Evolutionary conservation across 495 filamentous ascomycete species (phyloP).

Genomic region (Hypoxylon fragiforme): DNA sequence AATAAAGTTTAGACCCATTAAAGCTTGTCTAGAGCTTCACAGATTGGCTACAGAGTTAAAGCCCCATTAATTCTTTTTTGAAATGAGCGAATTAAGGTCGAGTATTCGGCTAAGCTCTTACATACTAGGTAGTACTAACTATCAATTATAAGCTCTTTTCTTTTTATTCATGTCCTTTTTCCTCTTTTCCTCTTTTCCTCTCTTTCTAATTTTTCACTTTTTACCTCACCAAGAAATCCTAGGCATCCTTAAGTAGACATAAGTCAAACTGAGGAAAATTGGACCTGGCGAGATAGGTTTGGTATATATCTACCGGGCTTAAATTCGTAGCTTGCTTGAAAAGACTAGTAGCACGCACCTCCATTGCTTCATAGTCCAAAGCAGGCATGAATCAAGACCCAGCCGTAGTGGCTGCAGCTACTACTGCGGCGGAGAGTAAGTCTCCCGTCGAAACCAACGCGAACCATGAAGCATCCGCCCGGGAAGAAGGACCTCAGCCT

Average conservation of each 20-base stretch:
- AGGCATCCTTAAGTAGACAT: background rate
- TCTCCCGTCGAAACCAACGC: constrained; percentile 22
- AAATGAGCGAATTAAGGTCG: constrained; percentile 19
- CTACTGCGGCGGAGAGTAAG: constrained; percentile 38
- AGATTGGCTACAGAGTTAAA: background rate
- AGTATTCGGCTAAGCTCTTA: background rate
- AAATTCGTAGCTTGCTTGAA: constrained; percentile 34
- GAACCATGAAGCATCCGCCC: constrained; percentile 19
- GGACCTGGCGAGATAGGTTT: too few species aligned
- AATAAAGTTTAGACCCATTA: constrained; percentile 28
- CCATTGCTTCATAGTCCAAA: constrained; percentile 57
- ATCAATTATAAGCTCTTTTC: background rate
- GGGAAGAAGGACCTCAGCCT: constrained; percentile 14
- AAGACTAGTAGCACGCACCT: constrained; percentile 52
- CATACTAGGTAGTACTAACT: background rate
- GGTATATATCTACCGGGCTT: background rate
- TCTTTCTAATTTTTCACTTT: background rate
- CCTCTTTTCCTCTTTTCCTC: background rate
- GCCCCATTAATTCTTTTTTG: constrained; percentile 10
- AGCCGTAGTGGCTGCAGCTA: too few species aligned
- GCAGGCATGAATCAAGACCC: constrained; percentile 49
- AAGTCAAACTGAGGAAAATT: too few species aligned
- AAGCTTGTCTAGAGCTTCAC: constrained; percentile 11
- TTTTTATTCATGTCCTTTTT: too few species aligned
- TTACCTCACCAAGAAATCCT: background rate